Base-by-base conservation (phyloP, 352 stramenopile species). In the Pythium phragmiticola region DNA sequence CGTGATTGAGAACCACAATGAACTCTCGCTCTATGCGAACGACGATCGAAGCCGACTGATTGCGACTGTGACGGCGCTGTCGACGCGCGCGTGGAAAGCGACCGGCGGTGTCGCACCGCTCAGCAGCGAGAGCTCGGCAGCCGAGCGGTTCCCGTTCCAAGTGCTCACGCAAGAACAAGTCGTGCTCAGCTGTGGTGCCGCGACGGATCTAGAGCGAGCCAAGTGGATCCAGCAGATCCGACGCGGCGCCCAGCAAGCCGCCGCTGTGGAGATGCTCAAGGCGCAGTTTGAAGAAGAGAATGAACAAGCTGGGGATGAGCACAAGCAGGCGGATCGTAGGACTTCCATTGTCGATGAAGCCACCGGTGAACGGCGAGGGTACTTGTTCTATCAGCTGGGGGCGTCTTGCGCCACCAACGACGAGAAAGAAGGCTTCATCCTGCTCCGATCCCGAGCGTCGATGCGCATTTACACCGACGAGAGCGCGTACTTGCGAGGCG, bases 171-270 rank as follows among this genome's bases (percentile, higher is more conserved):
- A 87, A 19, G 76, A 88, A 33, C 81, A 88, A 39, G 72, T 89
- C 52, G 70, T 88, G 4, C 36, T 90, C 30, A 87, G 77, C 57
- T 88, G 79, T 33, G 80, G 79, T 21, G 81, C 81, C 4, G 74
- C 77, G 17, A 84, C 74, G 0, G 81, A 90, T 55, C 39, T 82
- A 4, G 76, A 88, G 19, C 69, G 81, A 33, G 81, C 79, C 7
- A 80, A 76, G 28, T 90, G 81, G 81, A 88, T 90, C 49, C 78
- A 83, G 19, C 81, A 88, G 26, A 77, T 88, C 41, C 78, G 81
- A 16, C n/a, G 69, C 0, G 77, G 78, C 13, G 79, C 72, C 0
- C 77, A 89, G 51, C 76, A 83, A 23, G 77, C 69, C 0, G 66
- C 65, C 19, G 81, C 81, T 3, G 60, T 88, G 9, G 77, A 87